A percentile compares a stretch with the other conserved stretches of the same genome.
phyloP scores from a whole-genome alignment of 2,329 filamentous ascomycete genomes.

The Fusarium continuum region DNA sequence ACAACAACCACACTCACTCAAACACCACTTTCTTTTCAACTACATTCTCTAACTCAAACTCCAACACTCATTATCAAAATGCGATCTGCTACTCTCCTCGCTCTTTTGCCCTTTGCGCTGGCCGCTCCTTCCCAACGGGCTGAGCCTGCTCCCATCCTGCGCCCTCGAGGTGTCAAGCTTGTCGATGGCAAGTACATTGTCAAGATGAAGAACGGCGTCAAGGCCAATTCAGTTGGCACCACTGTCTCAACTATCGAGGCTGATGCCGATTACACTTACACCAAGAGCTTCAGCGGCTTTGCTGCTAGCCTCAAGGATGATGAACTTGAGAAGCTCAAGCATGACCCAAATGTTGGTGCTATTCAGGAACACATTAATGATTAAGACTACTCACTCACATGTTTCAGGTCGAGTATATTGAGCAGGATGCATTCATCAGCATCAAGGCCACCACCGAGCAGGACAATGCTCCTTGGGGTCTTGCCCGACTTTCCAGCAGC shows the following conservation, averaged over 20 bases:
- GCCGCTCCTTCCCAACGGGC: slow-evolving; percentile 46
- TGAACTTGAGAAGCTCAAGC: slow-evolving; percentile 41
- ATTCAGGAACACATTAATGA: no score
- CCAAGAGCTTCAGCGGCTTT: slow-evolving; percentile 41
- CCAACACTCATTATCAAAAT: slow-evolving; percentile 39
- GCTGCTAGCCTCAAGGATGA: slow-evolving; percentile 41
- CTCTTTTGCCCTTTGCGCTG: slow-evolving; percentile 46
- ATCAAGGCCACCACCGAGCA: slow-evolving; percentile 45
- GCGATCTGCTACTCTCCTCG: slow-evolving; percentile 47
- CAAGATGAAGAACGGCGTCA: slow-evolving; percentile 45
- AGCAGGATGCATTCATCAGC: slow-evolving; percentile 51
- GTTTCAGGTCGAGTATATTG: slow-evolving; percentile 50
- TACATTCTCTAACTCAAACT: slow-evolving; percentile 11
- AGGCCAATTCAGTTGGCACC: slow-evolving; percentile 33
- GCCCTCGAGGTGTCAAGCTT: slow-evolving; percentile 45
- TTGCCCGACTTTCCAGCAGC: slow-evolving; percentile 51
- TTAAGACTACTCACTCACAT: not conserved
- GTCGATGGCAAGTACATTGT: slow-evolving; percentile 52
- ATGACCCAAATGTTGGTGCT: slow-evolving; percentile 41
- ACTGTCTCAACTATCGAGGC: slow-evolving; percentile 44
- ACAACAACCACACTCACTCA: slow-evolving; percentile 19
- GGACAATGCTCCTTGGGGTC: slow-evolving; percentile 51
- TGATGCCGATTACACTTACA: slow-evolving; percentile 46
- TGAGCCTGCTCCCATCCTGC: slow-evolving; percentile 48
- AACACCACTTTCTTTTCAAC: slow-evolving; percentile 15